These are phyloP conservation scores for Myriosclerotinia scirpicola DNA, from an alignment of 2,329 filamentous ascomycete species.

Conservation along the genomic window DNA sequence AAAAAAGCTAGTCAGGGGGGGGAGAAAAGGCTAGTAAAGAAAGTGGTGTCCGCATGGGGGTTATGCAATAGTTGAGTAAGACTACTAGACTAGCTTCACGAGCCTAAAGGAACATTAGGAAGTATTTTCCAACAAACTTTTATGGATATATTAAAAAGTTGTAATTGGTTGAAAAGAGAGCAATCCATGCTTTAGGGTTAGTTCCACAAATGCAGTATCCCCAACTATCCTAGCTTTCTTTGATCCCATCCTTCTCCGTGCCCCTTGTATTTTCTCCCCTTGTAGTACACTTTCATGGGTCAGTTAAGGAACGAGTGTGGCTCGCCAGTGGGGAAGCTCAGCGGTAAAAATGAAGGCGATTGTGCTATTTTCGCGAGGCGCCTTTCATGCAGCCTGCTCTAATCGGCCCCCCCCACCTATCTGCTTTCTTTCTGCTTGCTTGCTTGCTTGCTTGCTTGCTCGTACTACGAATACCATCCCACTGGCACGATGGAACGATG, in stretches of 20 bases:
- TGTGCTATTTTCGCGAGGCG: conserved; percentile 41
- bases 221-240: not conserved
- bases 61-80: conserved; percentile 2
- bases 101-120: conserved; percentile 17
- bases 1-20: not conserved
- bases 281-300: conserved; percentile 4
- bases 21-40: conserved; percentile 4
- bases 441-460: conserved; percentile 2
- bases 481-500: conserved; percentile 16
- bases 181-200: conserved; percentile 9
- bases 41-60: conserved; percentile 12
- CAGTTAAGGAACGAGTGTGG: conserved; percentile 29
- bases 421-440: conserved; percentile 28
- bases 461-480: conserved; percentile 15
- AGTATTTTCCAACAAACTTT: conserved; percentile 5
- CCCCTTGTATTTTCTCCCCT: conserved; percentile 12
- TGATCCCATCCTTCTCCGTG: conserved; percentile 19
- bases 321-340: conserved; percentile 31
- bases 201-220: conserved; percentile 8
- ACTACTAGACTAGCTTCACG: conserved; percentile 1
- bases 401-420: conserved; percentile 37
- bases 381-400: conserved; percentile 36
- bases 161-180: not conserved
- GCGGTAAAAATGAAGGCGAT: conserved; percentile 19
- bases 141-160: not conserved